Evolutionary conservation across 1,284 basidiomycete genomes (phyloP), one percentile per base, ranked within the genome.

Genomic region (Coniferiporia weirii): DNA sequence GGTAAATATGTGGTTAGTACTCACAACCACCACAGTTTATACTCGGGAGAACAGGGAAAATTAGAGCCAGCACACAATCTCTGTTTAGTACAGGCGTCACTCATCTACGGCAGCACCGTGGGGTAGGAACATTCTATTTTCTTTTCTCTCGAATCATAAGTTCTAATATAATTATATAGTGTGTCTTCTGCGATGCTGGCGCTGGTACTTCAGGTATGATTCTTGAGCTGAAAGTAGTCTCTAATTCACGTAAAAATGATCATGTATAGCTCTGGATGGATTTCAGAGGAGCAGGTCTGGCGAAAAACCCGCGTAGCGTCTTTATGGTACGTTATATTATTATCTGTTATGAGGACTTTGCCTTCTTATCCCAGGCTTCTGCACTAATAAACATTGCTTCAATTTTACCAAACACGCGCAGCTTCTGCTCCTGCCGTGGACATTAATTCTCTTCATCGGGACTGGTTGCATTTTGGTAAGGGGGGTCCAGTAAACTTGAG

Each of bases 381-480:
- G 15, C 40, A 9, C 47, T n/a, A 49, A 8, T n/a, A 17, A 52
- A 20, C 3, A 8, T 2, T 34, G 15, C 2, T 8, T 13, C 13
- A 2, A 34, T 43, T 45, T 52, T 19, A 32, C 56, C 40, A 60
- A 60, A 54, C 51, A 60, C 19, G 43, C 52, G 13, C 60, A 61
- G 60, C 52, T 61, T 20, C n/a, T 61, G 20, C 10, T 51, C 10
- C 15, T 53, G 2, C 60, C 60, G 12, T 61, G 60, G 60, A n/a
- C 46, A 6, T 48, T 38, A 12, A 58, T 61, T 27, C 8, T 52
- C 1, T 12, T 47, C 7, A 53, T 61, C 40, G 36, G 36, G 1
- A 40, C 53, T n/a, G 38, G 34, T 22, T 46, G 50, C 12, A 36
- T 45, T 32, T 36, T 43, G n/a, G 60, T 61, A 48, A 46, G 55